phyloP scores from a whole-genome alignment of 2,329 filamentous ascomycete genomes.

The Kalaharituber pfeilii region DNA sequence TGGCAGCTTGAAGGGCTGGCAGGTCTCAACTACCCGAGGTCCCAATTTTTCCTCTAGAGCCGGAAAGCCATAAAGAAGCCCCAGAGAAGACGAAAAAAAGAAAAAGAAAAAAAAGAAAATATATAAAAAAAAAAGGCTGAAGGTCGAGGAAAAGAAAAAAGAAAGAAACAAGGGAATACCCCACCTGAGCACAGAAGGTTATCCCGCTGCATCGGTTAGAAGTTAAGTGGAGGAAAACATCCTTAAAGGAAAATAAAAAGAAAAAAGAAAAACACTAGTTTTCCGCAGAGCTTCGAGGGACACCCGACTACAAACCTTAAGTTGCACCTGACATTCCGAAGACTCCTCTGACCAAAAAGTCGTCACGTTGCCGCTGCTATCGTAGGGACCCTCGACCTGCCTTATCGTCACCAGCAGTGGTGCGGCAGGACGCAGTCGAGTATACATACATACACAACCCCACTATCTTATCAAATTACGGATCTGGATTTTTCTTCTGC shows the following conservation, averaged over 20 bases:
- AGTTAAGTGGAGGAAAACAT: neutral
- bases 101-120: no score
- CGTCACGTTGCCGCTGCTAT: constrained; percentile 1
- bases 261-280: neutral
- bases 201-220: neutral
- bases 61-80: neutral
- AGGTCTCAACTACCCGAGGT: neutral
- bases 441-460: neutral
- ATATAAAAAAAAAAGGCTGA: neutral
- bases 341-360: neutral
- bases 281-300: neutral
- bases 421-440: neutral
- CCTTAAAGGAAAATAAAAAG: neutral
- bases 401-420: neutral
- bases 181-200: neutral
- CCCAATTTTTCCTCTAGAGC: neutral
- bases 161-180: neutral
- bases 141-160: neutral
- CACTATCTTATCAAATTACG: neutral
- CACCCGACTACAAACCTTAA: neutral
- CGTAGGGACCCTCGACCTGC: neutral
- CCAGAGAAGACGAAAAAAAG: no score
- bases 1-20: neutral
- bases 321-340: constrained; percentile 1
- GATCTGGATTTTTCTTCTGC: neutral